Conservation (phyloP, 345 rosid species). For the Salix dunnii region DNA sequence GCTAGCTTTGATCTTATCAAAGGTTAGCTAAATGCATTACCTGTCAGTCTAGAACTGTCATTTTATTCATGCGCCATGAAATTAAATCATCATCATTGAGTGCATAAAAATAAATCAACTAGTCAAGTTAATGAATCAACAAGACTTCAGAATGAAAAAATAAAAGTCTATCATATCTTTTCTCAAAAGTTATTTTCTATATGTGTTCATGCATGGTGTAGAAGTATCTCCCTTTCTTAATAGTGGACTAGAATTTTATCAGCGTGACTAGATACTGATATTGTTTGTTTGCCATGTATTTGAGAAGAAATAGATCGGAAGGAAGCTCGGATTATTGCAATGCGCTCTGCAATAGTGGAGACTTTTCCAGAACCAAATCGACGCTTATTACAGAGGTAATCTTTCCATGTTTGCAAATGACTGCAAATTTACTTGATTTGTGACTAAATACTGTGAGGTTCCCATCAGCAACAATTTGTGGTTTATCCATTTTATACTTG, state of each 20-base stretch:
- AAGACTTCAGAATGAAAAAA: neutral
- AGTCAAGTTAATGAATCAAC: neutral
- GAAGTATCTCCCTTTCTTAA: neutral
- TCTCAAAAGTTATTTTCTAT: neutral
- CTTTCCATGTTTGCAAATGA: neutral
- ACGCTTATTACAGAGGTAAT: conserved; percentile 81
- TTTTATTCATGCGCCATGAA: neutral
- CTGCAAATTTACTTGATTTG: conserved; percentile 1
- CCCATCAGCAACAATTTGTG: conserved; percentile 1
- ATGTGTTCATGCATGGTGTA: neutral
- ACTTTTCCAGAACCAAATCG: conserved; percentile 98
- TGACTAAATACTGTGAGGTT: conserved; percentile 13
- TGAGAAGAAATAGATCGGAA: conserved; percentile 74
- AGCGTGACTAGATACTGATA: neutral
- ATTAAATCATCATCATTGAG: neutral
- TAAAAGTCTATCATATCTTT: neutral
- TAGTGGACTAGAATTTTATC: neutral
- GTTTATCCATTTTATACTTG: conserved; percentile 13
- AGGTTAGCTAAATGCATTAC: neutral
- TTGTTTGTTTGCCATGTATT: conserved; percentile 1
- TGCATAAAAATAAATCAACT: neutral
- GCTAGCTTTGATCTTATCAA: neutral
- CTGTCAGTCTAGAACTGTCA: neutral
- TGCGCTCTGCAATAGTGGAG: conserved; percentile 82
- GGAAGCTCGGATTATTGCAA: conserved; percentile 76